Percentiles rank a stretch among this genome's conserved stretches.
These are phyloP conservation scores for Penicillium odoratum DNA, from an alignment of 495 filamentous ascomycete genomes.

Conservation along the genomic window DNA sequence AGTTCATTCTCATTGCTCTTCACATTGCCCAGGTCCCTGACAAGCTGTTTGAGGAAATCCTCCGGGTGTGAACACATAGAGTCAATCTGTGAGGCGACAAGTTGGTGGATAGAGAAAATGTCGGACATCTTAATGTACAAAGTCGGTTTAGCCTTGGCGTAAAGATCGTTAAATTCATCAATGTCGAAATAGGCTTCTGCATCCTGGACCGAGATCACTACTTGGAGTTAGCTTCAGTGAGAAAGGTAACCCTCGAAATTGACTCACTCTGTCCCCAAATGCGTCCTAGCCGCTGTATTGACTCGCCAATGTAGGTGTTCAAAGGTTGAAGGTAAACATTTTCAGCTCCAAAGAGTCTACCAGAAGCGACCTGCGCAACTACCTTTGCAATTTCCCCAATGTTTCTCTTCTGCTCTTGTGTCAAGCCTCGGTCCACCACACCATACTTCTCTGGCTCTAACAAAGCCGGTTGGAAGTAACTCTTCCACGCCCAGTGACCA, in stretches of 20 bases:
- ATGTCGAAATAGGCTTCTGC: conserved; percentile 94
- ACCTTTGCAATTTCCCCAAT: conserved; percentile 89
- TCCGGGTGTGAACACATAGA: conserved; percentile 75
- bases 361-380: conserved; percentile 79
- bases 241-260: neutral
- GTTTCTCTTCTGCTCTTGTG: conserved; percentile 91
- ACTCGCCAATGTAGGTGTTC: conserved; percentile 84
- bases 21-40: conserved; percentile 89
- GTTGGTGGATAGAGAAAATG: conserved; percentile 92
- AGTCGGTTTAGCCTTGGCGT: conserved; percentile 91
- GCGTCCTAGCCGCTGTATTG: conserved; percentile 74
- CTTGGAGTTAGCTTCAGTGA: conserved; percentile 27
- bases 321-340: conserved; percentile 95
- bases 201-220: conserved; percentile 79
- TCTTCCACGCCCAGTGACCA: conserved; percentile 88
- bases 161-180: conserved; percentile 97
- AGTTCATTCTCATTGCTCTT: conserved; percentile 95
- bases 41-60: conserved; percentile 86
- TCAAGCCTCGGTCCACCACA: conserved; percentile 81
- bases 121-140: conserved; percentile 98
- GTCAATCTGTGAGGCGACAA: conserved; percentile 77
- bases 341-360: conserved; percentile 85
- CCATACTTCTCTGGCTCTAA: conserved; percentile 85
- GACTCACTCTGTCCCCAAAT: conserved; percentile 67
- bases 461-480: conserved; percentile 88